Percentiles rank a stretch among this genome's conserved stretches.
Evolutionary conservation across 257 asterid genomes (phyloP).

Genomic region (Fraxinus americana): DNA sequence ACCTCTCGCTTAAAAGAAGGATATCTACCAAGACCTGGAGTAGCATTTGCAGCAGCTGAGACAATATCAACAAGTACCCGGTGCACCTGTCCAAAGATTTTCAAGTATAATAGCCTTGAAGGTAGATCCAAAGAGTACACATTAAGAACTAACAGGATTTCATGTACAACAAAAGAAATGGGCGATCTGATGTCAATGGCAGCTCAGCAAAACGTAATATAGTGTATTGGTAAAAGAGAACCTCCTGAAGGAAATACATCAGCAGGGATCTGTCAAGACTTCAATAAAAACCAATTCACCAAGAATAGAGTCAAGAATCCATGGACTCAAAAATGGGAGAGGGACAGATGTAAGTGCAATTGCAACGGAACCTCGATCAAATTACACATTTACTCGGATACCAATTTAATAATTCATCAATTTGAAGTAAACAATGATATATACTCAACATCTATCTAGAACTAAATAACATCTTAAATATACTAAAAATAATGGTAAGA

Average conservation of each 20-base stretch:
- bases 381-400: neutral
- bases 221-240: neutral
- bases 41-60: constrained; percentile 90
- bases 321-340: neutral
- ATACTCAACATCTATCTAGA: neutral
- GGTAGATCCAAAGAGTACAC: constrained; percentile 5
- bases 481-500: neutral
- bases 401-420: neutral
- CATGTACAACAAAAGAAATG: neutral
- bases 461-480: neutral
- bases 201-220: neutral
- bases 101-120: constrained; percentile 7
- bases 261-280: no score
- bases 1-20: constrained; percentile 99
- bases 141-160: neutral
- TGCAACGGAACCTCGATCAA: neutral
- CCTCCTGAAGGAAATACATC: no score
- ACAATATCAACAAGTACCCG: constrained; percentile 89
- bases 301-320: neutral
- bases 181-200: neutral
- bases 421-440: neutral
- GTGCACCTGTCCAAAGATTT: constrained; percentile 62
- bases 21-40: constrained; percentile 98
- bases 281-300: no score
- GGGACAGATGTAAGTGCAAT: neutral